Evolutionary conservation across 768 basidiomycete species (phyloP), one percentile per base, ranked within the genome.

Genomic region (Rossbeevera mucosa): DNA sequence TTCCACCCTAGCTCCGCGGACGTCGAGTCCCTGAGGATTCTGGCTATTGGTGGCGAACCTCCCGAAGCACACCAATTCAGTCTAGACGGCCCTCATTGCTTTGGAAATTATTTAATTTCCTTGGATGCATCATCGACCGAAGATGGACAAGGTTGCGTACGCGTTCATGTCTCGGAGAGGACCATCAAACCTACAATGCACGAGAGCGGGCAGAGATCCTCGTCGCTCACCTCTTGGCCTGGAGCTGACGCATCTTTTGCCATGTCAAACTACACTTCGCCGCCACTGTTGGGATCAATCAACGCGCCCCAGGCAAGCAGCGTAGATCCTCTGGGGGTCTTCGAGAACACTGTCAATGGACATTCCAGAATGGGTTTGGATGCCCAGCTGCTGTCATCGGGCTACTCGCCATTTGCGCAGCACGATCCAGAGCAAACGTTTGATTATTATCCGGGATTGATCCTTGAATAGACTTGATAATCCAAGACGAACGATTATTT

Each of bases 131-230:
- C 74, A 38, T 73, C 82, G 28, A 74, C 76, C 45, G 78, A 84
- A 57, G 80, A 85, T 62, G 84, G 86, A 52, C 85, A 81, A 70
- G 84, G 88, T 59, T 83, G 82, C 48, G 85, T 88, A 38, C 78
- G 82, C 57, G 86, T 88, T 57, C 83, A 88, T 59, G 80, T 83
- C 41, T 73, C 80, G 7, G 73, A 81, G 24, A 64, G 72, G 14
- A 74, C 68, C 20, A 0, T 43, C 24, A 54, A 53, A 24, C 13
- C 44, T n/a, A 20, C 56, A 25, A 31, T 60, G 22, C 47, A 58
- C 28, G 56, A 36, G n/a, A 50, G 36, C 47, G 61, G 44, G 52
- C 59, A 65, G 28, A 53, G 52, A 44, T 31, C 57, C 2, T 48
- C 62, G 7, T 56, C 64, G 9, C 50, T 71, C 16, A 56, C 53